Conservation (phyloP, 768 basidiomycete genomes). For the Pisolithus tinctorius region DNA sequence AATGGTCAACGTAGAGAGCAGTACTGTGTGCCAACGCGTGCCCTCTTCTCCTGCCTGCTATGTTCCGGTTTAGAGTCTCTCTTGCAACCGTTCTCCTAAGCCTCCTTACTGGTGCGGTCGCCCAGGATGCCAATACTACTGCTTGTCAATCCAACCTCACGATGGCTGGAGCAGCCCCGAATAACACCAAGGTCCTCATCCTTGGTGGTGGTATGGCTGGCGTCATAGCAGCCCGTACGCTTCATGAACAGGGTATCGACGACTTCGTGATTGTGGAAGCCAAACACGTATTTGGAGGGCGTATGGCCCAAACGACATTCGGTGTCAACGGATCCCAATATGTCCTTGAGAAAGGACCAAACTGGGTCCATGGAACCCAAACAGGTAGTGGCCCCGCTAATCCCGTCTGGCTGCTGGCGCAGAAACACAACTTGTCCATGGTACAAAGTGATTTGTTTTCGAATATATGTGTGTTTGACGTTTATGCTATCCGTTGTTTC, state of each 20-base stretch:
- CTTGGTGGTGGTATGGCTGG: conserved; percentile 64
- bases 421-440: conserved; percentile 46
- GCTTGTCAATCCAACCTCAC: not conserved
- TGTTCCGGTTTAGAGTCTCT: conserved; percentile 7
- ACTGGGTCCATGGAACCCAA: conserved; percentile 56
- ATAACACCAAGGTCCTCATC: conserved; percentile 40
- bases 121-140: conserved; percentile 1
- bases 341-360: conserved; percentile 50
- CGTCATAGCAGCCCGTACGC: conserved; percentile 55
- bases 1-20: no score
- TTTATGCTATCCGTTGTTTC: not conserved
- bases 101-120: not conserved
- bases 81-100: conserved; percentile 4
- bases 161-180: conserved; percentile 1
- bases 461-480: not conserved
- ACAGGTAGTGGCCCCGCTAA: conserved; percentile 44
- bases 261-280: conserved; percentile 59
- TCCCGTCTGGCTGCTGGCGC: conserved; percentile 52
- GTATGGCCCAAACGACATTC: conserved; percentile 43
- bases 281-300: conserved; percentile 51
- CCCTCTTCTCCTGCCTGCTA: conserved; percentile 28
- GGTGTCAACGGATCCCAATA: conserved; percentile 32
- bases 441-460: conserved; percentile 25
- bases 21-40: not conserved
- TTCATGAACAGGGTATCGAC: conserved; percentile 46